Percentiles rank a stretch among this genome's conserved stretches.
Conservation (phyloP, 352 stramenopile genomes). For the Phytopythium sindhum region DNA sequence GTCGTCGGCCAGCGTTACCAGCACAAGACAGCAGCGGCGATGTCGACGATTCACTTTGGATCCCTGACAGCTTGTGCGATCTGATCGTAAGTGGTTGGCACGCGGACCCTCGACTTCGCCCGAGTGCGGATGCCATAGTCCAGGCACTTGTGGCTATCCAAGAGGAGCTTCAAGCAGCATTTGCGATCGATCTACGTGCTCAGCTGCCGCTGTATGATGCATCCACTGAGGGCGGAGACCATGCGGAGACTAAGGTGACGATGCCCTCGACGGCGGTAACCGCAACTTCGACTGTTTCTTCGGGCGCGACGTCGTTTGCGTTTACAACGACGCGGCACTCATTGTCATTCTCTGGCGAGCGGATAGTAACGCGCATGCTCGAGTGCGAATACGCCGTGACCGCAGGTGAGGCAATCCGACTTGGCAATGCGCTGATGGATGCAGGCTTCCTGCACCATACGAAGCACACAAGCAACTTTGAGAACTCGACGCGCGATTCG, state of each 20-base stretch:
- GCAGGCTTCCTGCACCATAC: conserved; percentile 42
- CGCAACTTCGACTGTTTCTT: background rate
- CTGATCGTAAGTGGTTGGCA: conserved; percentile 35
- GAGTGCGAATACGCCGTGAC: conserved; percentile 20
- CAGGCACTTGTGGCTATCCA: conserved; percentile 24
- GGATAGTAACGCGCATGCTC: conserved; percentile 16
- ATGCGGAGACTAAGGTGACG: background rate
- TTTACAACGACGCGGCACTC: background rate
- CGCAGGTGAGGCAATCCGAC: conserved; percentile 24
- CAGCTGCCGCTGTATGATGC: conserved; percentile 4
- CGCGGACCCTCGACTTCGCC: conserved; percentile 20
- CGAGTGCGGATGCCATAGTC: conserved; percentile 28
- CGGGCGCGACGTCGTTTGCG: background rate
- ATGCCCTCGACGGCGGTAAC: conserved; percentile 4
- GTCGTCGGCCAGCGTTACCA: conserved; percentile 28
- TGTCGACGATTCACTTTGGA: background rate
- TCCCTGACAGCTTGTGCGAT: conserved; percentile 12
- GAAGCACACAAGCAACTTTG: conserved; percentile 21
- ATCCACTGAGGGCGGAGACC: conserved; percentile 2
- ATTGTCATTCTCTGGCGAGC: conserved; percentile 4
- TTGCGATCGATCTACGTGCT: conserved; percentile 2
- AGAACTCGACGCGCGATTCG: conserved; percentile 11
- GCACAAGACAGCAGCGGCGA: conserved; percentile 3
- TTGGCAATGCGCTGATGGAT: conserved; percentile 53
- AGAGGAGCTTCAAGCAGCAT: conserved; percentile 20